Base-by-base conservation (phyloP, 192 early-diverging fungal genomes). In the Mortierella claussenii region DNA sequence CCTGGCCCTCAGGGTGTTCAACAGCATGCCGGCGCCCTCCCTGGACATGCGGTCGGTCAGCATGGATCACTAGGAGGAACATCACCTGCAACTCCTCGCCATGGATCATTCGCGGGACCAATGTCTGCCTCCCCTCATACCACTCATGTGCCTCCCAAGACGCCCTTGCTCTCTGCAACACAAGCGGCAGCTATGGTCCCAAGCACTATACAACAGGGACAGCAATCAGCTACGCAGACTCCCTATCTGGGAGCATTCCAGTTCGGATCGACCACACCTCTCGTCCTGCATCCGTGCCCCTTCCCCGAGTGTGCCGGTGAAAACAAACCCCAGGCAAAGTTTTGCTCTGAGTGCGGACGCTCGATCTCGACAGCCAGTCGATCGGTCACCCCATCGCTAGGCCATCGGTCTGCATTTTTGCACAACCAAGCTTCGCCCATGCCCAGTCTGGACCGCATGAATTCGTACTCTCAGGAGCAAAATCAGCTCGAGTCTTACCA, bases 301-400 rank as follows among this genome's bases (percentile, higher is more conserved):
- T 69, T 82, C 46, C 64, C 81, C 10, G 62, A 78, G 54, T 88
- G 87, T 46, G 60, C 69, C n/a, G 87, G 85, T 18, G 85, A 85
- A 40, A 86, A 86, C 49, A 86, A 85, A 36, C 49, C 80, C 6
- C 80, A 68, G 15, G 85, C 84, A 18, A 88, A 88, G 43, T 88
- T 88, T 53, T 88, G 87, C 60, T 82, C 81, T 33, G 87, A 88
- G 54, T 88, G 87, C 60, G 87, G 87, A 27, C 82, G 83, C 33
- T 79, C 79, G 0, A 63, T 86, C 40, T 71, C 69, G 23, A 54
- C 52, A 9, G 65, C 69, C 34, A 83, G 80, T 3, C 62, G 37
- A 40, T 58, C 83, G 0, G 69, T 67, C 0, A 88, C 83, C 17
- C 83, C 84, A 11, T 69, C 69, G 1, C 50, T 56, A 6, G 59